A percentile compares a stretch with the other conserved stretches of the same genome.
These are phyloP conservation scores for Hypoxylon sp. DNA, from an alignment of 2,329 filamentous ascomycete species.

Conservation along the genomic window DNA sequence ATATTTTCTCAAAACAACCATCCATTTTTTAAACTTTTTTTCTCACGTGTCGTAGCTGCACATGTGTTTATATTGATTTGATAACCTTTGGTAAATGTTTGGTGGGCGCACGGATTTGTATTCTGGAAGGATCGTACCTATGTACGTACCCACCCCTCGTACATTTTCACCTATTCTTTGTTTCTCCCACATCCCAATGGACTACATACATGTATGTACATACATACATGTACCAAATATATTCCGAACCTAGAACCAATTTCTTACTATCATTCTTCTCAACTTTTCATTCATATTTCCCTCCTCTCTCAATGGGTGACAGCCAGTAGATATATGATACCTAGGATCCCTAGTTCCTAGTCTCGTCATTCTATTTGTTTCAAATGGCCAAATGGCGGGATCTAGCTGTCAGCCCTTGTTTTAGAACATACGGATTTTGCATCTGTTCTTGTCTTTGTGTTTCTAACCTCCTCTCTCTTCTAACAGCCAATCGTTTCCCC, in stretches of 20 bases:
- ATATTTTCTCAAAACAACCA: no score
- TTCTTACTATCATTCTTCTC: slow-evolving; percentile 7
- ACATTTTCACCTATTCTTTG: slow-evolving; percentile 2
- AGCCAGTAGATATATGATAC: slow-evolving; percentile 8
- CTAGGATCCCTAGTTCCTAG: slow-evolving; percentile 23
- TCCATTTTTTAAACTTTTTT: no score
- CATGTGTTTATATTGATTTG: no score
- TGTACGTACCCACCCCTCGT: not conserved
- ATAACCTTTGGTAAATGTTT: no score
- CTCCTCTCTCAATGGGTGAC: not conserved
- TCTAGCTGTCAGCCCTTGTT: slow-evolving; percentile 41
- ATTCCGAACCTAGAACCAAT: slow-evolving; percentile 19
- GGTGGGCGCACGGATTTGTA: no score
- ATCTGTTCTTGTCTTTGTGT: slow-evolving; percentile 31
- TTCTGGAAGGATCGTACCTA: slow-evolving; percentile 6
- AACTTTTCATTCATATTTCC: slow-evolving; percentile 9
- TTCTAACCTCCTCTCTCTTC: slow-evolving; percentile 24
- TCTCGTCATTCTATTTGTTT: slow-evolving; percentile 39
- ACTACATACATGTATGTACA: not conserved
- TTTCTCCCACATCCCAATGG: slow-evolving; percentile 11
- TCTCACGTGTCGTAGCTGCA: no score
- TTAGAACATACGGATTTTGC: slow-evolving; percentile 27
- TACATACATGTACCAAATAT: not conserved
- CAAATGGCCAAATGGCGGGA: slow-evolving; percentile 38
- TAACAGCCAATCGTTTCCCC: slow-evolving; percentile 29